These are phyloP conservation scores for Lyophyllum decastes DNA, from an alignment of 768 basidiomycete species.

Conservation along the genomic window DNA sequence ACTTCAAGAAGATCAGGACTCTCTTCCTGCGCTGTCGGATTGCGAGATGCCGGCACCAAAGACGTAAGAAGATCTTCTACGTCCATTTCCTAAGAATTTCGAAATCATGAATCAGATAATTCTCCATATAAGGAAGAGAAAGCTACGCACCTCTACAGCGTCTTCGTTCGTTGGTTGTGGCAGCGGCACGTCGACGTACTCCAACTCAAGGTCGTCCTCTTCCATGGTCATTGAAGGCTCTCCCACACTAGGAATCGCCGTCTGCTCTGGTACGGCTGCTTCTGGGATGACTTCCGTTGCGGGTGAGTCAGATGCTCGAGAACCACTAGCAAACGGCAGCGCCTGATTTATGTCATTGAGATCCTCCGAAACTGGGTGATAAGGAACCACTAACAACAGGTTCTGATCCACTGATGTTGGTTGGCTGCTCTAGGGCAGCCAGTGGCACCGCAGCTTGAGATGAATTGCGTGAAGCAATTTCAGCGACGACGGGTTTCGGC, in stretches of 20 bases:
- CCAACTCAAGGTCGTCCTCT: conserved; percentile 9
- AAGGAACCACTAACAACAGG: background rate
- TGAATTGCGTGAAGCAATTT: background rate
- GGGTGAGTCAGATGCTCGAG: background rate
- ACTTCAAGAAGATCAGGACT: conserved; percentile 4
- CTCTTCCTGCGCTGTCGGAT: background rate
- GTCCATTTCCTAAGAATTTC: conserved; percentile 12
- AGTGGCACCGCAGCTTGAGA: background rate
- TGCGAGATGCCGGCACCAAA: background rate
- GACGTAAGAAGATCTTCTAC: conserved; percentile 11
- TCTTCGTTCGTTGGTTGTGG: background rate
- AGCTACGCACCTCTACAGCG: conserved; percentile 6
- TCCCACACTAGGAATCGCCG: background rate
- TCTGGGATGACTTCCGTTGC: background rate
- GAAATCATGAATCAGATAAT: background rate
- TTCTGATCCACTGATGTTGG: too few species aligned
- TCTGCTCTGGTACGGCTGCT: background rate
- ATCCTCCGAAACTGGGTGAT: background rate
- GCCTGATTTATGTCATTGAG: background rate
- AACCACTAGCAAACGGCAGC: background rate
- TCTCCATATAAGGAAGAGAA: background rate
- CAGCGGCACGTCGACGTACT: conserved; percentile 8
- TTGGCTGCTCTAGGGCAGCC: too few species aligned
- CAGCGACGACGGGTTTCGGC: background rate
- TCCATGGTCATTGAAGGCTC: background rate